These are phyloP conservation scores for Amanita pallidorosea DNA, from an alignment of 768 basidiomycete genomes.

Conservation along the genomic window DNA sequence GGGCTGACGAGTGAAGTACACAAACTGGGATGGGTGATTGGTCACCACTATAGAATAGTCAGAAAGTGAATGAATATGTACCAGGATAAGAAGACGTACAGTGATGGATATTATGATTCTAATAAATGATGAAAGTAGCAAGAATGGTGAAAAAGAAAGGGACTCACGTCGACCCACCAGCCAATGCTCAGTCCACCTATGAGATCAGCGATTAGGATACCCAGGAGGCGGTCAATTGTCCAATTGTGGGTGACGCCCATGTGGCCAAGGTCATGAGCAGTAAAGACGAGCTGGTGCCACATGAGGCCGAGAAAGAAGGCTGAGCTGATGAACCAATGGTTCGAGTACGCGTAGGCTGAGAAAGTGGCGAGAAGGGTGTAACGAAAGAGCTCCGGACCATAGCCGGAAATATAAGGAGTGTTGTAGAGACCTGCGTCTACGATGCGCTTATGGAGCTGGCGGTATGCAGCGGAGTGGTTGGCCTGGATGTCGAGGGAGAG, in stretches of 20 bases:
- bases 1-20: constrained; percentile 5
- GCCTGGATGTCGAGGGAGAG: constrained; percentile 51
- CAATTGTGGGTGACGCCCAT: constrained; percentile 88
- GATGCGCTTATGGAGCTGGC: constrained; percentile 64
- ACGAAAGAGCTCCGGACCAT: constrained; percentile 80
- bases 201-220: constrained; percentile 73
- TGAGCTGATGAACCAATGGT: constrained; percentile 59
- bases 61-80: constrained; percentile 8
- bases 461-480: constrained; percentile 69
- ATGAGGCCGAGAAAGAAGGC: constrained; percentile 77
- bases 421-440: constrained; percentile 75
- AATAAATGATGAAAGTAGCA: background rate
- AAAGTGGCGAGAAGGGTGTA: constrained; percentile 54
- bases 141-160: background rate
- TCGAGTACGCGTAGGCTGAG: constrained; percentile 51
- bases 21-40: constrained; percentile 94
- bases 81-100: constrained; percentile 38
- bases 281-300: constrained; percentile 94
- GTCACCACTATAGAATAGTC: constrained; percentile 62
- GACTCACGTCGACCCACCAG: constrained; percentile 95
- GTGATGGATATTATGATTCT: constrained; percentile 97
- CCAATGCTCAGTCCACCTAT: constrained; percentile 90
- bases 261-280: constrained; percentile 92
- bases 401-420: constrained; percentile 76
- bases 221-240: constrained; percentile 67